Evolutionary conservation across 208 protist species (phyloP).

Genomic region (Jaenimonas drosophilae): DNA sequence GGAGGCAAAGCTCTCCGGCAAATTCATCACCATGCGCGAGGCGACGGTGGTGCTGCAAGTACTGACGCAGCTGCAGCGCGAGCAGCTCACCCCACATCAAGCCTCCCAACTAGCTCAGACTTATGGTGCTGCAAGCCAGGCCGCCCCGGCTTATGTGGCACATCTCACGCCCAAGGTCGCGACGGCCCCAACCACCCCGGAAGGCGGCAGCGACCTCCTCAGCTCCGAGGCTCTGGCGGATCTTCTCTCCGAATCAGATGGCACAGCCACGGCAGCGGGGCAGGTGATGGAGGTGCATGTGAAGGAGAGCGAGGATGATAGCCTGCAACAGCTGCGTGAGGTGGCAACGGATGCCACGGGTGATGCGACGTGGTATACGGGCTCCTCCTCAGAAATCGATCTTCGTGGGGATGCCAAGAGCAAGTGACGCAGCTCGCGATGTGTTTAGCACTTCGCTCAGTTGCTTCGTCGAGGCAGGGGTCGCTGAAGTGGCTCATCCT

Average conservation of each 20-base stretch:
- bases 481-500: no score
- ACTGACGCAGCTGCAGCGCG: conserved; percentile 69
- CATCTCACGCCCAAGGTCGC: conserved; percentile 34
- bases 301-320: conserved; percentile 29
- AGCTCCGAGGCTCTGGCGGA: conserved; percentile 58
- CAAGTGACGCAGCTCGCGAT: no score
- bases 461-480: no score
- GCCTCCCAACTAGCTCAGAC: conserved; percentile 49
- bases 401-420: not conserved
- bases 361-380: conserved; percentile 52
- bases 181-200: conserved; percentile 3
- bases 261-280: conserved; percentile 2
- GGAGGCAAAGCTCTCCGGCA: conserved; percentile 82
- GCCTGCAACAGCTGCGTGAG: conserved; percentile 39
- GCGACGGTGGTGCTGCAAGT: conserved; percentile 77
- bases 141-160: conserved; percentile 15
- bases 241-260: conserved; percentile 35
- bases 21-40: conserved; percentile 88
- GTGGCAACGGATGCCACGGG: conserved; percentile 46
- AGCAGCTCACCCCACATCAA: conserved; percentile 84
- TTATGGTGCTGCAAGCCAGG: conserved; percentile 35
- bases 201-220: conserved; percentile 8
- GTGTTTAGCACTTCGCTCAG: no score
- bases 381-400: conserved; percentile 15
- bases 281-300: conserved; percentile 32